Conservation (phyloP, 805 yeast species). For the Maudiozyma barnettii region DNA sequence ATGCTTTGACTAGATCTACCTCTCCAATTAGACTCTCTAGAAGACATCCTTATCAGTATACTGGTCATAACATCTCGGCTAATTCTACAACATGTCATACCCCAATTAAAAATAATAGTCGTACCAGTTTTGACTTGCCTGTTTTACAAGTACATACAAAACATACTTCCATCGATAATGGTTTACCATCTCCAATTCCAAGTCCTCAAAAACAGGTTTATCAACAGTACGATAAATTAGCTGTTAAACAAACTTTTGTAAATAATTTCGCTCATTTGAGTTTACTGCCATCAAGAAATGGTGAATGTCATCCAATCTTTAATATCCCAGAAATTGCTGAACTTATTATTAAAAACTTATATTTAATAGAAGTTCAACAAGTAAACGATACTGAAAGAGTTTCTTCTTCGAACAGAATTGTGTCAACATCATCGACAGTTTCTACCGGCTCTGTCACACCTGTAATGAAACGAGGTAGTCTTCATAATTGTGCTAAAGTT, state of each 20-base stretch:
- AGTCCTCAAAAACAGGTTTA: constrained; percentile 3
- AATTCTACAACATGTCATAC: background rate
- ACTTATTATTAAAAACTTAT: constrained; percentile 40
- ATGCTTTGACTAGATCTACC: background rate
- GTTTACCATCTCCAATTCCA: constrained; percentile 6
- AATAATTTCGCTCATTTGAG: constrained; percentile 8
- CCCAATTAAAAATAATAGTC: background rate
- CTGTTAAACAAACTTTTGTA: background rate
- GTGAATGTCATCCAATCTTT: constrained; percentile 39
- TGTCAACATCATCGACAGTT: background rate
- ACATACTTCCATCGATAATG: constrained; percentile 2
- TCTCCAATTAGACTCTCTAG: constrained; percentile 2
- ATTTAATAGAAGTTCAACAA: constrained; percentile 2
- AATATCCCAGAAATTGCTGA: constrained; percentile 67
- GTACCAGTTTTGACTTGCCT: background rate
- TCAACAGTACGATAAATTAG: background rate
- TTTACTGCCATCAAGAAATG: background rate
- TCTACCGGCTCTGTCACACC: too few relatives aligned
- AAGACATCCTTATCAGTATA: constrained; percentile 5
- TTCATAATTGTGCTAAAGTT: constrained; percentile 59
- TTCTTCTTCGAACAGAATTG: background rate
- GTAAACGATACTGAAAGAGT: constrained; percentile 44
- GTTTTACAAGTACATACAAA: background rate
- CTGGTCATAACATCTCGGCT: background rate
- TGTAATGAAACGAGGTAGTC: constrained; percentile 15